phyloP scores from a whole-genome alignment of 352 stramenopile genomes.

The Elongisporangium anandrum region DNA sequence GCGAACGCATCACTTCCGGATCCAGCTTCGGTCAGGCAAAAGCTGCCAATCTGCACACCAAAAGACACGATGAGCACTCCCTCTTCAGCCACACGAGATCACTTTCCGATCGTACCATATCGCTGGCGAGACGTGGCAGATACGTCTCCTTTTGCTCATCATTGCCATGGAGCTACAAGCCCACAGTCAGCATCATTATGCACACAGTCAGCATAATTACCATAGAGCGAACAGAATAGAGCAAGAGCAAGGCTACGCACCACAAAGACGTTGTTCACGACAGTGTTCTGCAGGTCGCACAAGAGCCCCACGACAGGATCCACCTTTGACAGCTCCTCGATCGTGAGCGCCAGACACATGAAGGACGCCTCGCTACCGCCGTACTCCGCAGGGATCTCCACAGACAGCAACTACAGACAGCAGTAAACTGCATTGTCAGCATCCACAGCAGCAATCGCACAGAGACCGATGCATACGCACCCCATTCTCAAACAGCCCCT shows the following conservation, averaged over 20 bases:
- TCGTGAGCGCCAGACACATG: constrained; percentile 92
- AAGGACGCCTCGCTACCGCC: constrained; percentile 93
- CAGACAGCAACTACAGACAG: constrained; percentile 94
- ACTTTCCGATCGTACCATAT: constrained; percentile 38
- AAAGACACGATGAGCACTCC: neutral
- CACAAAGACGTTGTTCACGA: constrained; percentile 95
- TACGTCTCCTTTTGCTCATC: constrained; percentile 87
- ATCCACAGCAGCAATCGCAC: constrained; percentile 1
- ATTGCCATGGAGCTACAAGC: constrained; percentile 48
- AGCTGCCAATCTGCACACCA: constrained; percentile 86
- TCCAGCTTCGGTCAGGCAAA: constrained; percentile 93
- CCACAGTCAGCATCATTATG: neutral
- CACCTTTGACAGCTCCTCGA: constrained; percentile 96
- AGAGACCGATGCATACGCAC: constrained; percentile 22
- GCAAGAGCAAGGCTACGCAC: constrained; percentile 13
- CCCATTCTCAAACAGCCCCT: constrained; percentile 90
- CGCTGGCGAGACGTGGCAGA: constrained; percentile 70
- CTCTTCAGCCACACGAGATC: neutral
- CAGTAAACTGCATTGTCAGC: constrained; percentile 1
- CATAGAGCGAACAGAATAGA: neutral
- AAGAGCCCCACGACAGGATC: constrained; percentile 94
- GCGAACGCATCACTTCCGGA: constrained; percentile 96
- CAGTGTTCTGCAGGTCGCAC: constrained; percentile 94
- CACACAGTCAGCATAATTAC: neutral
- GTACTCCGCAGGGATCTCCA: constrained; percentile 94